Conservation (phyloP, 2,329 filamentous ascomycete genomes). For the Trichoderma sp. region DNA sequence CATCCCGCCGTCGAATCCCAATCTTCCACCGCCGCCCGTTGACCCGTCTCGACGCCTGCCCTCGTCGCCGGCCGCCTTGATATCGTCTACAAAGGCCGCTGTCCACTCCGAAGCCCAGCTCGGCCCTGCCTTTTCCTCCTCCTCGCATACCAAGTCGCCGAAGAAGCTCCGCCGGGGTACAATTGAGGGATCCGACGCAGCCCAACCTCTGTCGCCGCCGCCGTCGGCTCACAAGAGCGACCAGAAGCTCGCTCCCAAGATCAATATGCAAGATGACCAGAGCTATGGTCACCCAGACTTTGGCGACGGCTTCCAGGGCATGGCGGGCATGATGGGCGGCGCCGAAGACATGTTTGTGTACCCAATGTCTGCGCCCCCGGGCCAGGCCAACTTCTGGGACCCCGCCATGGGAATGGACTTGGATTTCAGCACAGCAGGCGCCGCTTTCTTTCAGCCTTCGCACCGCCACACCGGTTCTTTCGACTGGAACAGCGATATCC, state of each 20-base stretch:
- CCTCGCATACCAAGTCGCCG: constrained; percentile 33
- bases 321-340: constrained; percentile 49
- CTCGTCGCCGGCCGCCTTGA: constrained; percentile 56
- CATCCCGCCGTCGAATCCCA: constrained; percentile 57
- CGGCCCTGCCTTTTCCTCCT: constrained; percentile 35
- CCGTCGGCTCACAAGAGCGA: constrained; percentile 57
- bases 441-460: constrained; percentile 46
- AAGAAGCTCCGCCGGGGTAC: constrained; percentile 52
- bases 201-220: constrained; percentile 62
- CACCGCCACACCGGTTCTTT: constrained; percentile 54
- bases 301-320: constrained; percentile 49
- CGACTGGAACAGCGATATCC: constrained; percentile 59
- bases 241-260: constrained; percentile 57
- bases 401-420: constrained; percentile 61
- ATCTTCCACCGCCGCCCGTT: constrained; percentile 59
- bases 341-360: constrained; percentile 61
- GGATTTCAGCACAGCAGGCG: constrained; percentile 53
- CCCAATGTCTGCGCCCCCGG: constrained; percentile 59
- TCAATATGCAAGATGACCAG: constrained; percentile 62
- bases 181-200: constrained; percentile 39
- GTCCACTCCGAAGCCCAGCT: constrained; percentile 33
- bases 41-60: constrained; percentile 59
- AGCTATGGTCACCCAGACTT: constrained; percentile 56
- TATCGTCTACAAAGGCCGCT: constrained; percentile 36
- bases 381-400: constrained; percentile 60